Evolutionary conservation across 352 stramenopile genomes (phyloP), one percentile per base, ranked within the genome.

Genomic region (Saprolegnia parasitica): DNA sequence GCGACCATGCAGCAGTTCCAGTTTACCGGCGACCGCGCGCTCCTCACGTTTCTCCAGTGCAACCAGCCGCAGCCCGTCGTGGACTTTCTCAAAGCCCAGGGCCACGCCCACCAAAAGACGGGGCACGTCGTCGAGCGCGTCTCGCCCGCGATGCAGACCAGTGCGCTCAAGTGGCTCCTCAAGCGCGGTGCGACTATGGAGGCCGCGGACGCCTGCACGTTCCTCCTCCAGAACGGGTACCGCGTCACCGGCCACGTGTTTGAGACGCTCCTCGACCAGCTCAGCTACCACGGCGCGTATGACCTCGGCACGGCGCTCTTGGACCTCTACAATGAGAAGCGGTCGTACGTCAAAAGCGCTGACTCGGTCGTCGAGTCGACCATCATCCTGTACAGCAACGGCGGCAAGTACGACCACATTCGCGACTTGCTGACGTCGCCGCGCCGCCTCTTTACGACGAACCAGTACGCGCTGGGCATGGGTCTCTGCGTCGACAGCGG

Each of bases 1-100:
- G 71, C 79, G 9, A 83, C 81, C 10, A 75, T 78, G 2, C 24
- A 64, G 16, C 71, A 79, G 55, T 71, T 94, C n/a, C 18, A 61
- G 10, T 62, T 37, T n/a, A 10, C 18, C 1, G n/a, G 42, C 23
- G 47, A 70, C 35, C n/a, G 10, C 5, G 39, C 50, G 1, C 24
- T 70, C 16, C 42, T 21, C 0, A 23, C 54, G 32, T 61, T 40
- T 24, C 61, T 70, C 20, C 4, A 26, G n/a, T 21, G 18, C 21
- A 58, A 61, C 45, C 24, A 61, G 11, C 13, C 50, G 8, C 9
- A 10, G 10, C 20, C 63, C 11, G 46, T 63, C 39, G 63, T 39
- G 0, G 50, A 24, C 13, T 45, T 70, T 8, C 18, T 61, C 11
- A 70, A 70, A 26, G 9, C 46, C 35, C 63, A 70, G 47, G 58